These are phyloP conservation scores for Oryza coarctata DNA, from an alignment of 176 grass and related monocot species.

Conservation along the genomic window DNA sequence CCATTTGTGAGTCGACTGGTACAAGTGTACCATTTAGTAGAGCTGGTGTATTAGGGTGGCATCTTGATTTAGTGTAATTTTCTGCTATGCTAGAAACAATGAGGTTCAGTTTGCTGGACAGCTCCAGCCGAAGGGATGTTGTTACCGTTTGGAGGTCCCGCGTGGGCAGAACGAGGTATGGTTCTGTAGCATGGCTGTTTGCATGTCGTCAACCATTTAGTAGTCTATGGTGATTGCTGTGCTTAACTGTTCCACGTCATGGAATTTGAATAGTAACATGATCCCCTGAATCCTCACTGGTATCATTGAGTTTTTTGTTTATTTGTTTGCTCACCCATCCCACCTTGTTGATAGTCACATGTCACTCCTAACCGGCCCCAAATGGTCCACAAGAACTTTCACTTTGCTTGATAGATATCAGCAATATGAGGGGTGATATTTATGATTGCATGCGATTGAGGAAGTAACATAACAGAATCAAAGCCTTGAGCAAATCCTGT, in stretches of 20 bases:
- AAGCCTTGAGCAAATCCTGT: too few relatives aligned
- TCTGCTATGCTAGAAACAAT: slow-evolving; percentile 65
- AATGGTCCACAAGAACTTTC: neutral
- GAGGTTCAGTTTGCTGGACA: slow-evolving; percentile 95
- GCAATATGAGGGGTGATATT: too few relatives aligned
- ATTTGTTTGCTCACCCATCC: neutral
- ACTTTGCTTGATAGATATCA: slow-evolving; percentile 8
- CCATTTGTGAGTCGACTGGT: neutral
- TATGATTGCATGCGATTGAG: too few relatives aligned
- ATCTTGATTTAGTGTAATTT: neutral
- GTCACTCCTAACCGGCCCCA: neutral
- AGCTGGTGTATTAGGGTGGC: neutral
- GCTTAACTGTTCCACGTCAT: neutral
- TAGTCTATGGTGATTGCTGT: neutral
- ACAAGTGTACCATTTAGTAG: neutral
- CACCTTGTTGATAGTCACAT: neutral
- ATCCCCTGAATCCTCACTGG: neutral
- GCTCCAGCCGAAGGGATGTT: slow-evolving; percentile 78
- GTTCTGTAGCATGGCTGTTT: neutral
- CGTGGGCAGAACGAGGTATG: slow-evolving; percentile 56
- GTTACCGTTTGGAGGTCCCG: slow-evolving; percentile 60
- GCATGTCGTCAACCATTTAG: neutral
- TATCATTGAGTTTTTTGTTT: neutral
- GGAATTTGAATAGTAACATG: neutral
- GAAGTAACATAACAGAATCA: too few relatives aligned